Evolutionary conservation across 2,329 filamentous ascomycete species (phyloP), one percentile per base, ranked within the genome.

Genomic region (Trichoderma gracile): DNA sequence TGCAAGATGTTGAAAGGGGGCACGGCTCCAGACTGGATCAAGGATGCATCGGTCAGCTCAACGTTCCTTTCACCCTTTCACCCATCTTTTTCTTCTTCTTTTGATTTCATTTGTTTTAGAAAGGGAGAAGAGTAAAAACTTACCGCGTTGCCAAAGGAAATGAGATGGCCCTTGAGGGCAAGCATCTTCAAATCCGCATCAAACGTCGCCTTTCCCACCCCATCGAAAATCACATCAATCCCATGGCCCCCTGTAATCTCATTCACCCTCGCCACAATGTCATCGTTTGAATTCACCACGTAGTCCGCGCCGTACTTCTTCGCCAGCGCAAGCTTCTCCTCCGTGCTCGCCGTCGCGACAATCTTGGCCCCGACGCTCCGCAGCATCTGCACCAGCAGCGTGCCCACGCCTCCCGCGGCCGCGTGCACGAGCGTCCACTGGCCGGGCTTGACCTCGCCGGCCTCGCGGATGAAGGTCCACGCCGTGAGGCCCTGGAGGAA

Each of bases 361-460:
- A 89, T 86, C 69, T 85, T 86, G 14, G 91, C 93, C 1, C 92
- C 93, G 2, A 93, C 80, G 0, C 83, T 80, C 68, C 84, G 85
- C 46, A 96, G 79, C 69, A 96, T 78, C 81, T 96, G 92, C 45
- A 86, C 87, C 30, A 97, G 82, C 77, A 91, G 84, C 49, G 89
- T 79, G 0, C 91, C 91, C 0, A 92, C 91, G 17, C 93, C 93
- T 17, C 93, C 93, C 0, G 92, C 92, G 0, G 93, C 93, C 0
- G 93, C 93, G 70, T 95, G 92, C 17, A 97, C 86, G 2, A 97
- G 84, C 0, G 92, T 83, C 87, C 90, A 95, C 69, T 96, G 91
- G 1, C 89, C 91, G 68, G 86, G 82, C 74, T 92, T 81, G 7
- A 94, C 91, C 65, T 90, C 85, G 12, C 88, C 89, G 4, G 90